These are phyloP conservation scores for Aspergillus clavatus DNA, from an alignment of 2,329 filamentous ascomycete species.

Conservation along the genomic window DNA sequence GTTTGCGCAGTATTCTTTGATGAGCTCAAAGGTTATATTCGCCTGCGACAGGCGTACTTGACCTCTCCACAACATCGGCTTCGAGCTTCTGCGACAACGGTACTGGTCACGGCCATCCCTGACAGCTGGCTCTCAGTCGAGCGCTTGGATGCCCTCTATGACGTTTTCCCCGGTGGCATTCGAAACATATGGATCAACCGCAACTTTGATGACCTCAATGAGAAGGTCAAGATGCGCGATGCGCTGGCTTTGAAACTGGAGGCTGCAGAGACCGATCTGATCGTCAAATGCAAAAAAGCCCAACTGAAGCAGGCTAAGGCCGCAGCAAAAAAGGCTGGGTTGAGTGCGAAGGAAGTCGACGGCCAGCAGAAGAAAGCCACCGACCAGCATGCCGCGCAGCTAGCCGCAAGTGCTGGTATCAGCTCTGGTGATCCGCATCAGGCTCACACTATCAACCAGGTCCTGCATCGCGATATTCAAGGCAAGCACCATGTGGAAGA, in stretches of 20 bases:
- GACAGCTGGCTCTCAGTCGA: constrained; percentile 83
- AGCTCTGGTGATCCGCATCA: constrained; percentile 57
- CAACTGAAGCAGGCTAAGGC: constrained; percentile 66
- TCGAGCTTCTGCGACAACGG: constrained; percentile 88
- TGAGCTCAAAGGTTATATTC: constrained; percentile 82
- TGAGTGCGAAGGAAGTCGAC: constrained; percentile 32
- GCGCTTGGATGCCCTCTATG: constrained; percentile 76
- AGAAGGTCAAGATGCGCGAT: constrained; percentile 75
- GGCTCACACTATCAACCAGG: constrained; percentile 47
- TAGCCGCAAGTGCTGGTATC: constrained; percentile 46
- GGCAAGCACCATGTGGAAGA: constrained; percentile 11
- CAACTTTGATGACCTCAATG: constrained; percentile 74
- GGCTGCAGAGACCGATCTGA: constrained; percentile 74
- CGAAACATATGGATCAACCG: constrained; percentile 96
- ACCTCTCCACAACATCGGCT: constrained; percentile 93
- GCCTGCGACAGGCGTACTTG: constrained; percentile 87
- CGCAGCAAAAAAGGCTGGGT: constrained; percentile 58
- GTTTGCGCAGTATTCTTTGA: constrained; percentile 82
- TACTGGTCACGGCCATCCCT: constrained; percentile 86
- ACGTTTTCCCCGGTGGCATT: constrained; percentile 93
- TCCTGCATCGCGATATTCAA: constrained; percentile 30
- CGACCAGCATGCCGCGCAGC: constrained; percentile 44
- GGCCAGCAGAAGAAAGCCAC: constrained; percentile 48
- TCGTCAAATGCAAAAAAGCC: constrained; percentile 71
- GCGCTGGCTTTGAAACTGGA: constrained; percentile 69